A percentile compares a stretch with the other conserved stretches of the same genome.
phyloP scores from a whole-genome alignment of 2,329 filamentous ascomycete species.

The Fusarium stilboides region DNA sequence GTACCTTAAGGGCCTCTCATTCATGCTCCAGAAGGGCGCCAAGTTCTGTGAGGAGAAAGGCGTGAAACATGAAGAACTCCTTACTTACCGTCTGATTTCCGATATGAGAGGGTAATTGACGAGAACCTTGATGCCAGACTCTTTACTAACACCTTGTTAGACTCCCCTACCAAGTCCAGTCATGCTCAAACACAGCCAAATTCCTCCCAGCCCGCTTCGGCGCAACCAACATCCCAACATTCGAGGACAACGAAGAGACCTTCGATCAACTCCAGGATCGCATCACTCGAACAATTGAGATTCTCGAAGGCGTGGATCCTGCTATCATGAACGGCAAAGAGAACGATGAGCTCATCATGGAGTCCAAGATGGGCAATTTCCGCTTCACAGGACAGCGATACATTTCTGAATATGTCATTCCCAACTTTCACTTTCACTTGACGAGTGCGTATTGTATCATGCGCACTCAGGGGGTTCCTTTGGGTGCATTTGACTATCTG shows the following conservation, averaged over 20 bases:
- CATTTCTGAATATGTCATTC: constrained; percentile 61
- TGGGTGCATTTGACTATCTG: constrained; percentile 71
- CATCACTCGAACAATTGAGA: constrained; percentile 46
- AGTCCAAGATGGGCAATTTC: constrained; percentile 46
- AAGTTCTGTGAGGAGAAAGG: constrained; percentile 40
- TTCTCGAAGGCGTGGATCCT: constrained; percentile 52
- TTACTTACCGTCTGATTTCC: constrained; percentile 37
- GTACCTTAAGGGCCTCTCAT: constrained; percentile 48
- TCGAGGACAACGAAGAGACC: constrained; percentile 48
- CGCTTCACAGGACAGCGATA: constrained; percentile 57
- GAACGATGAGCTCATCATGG: constrained; percentile 45
- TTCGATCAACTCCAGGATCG: constrained; percentile 52
- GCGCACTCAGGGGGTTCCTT: constrained; percentile 68
- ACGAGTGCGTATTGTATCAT: constrained; percentile 71
- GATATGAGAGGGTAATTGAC: constrained; percentile 42
- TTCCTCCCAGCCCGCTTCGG: constrained; percentile 42
- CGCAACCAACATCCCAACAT: constrained; percentile 27
- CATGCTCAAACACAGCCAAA: constrained; percentile 48
- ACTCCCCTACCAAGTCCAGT: constrained; percentile 45
- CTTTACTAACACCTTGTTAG: constrained; percentile 2
- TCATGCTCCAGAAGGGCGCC: constrained; percentile 44
- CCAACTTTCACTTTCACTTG: constrained; percentile 75
- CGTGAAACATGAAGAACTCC: constrained; percentile 41
- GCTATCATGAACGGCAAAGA: constrained; percentile 44
- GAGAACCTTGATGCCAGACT: fast-evolving